Base-by-base conservation (phyloP, 345 rosid genomes). In the Ricinus communis region DNA sequence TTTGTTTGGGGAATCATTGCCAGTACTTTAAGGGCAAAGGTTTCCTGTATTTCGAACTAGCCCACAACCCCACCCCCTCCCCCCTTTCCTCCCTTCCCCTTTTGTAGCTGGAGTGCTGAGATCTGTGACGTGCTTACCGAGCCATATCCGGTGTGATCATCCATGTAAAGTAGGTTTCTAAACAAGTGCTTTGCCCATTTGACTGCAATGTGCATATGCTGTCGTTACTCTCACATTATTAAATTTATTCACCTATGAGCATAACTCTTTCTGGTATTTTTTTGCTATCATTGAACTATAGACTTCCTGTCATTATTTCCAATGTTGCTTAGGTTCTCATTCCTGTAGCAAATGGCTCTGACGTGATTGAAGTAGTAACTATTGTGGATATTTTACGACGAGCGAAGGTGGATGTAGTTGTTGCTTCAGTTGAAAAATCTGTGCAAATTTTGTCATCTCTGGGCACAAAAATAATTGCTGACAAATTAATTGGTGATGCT, bases 271-370 rank as follows among this genome's bases (percentile, higher is more conserved):
- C 1, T 8, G n/a, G 5, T 40, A 12, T 5, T 69, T 50, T 25
- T 52, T n/a, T n/a, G n/a, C n/a, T n/a, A n/a, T n/a, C n/a, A n/a
- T n/a, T n/a, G n/a, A n/a, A n/a, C n/a, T 3, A 60, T 33, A 1
- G 31, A 16, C 40, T 31, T 70, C 31, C 30, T 58, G 22, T 30
- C 1, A 69, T 38, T 40, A 33, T 49, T n/a, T 74, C 58, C 33
- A 70, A 71, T 73, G 72, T 71, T 43, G 16, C 38, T 51, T 85
- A 94, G 96, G 93, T 90, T 74, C 95, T 94, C 31, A 70, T 94
- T 75, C 93, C 97, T 16, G 83, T 87, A 75, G 96, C 97, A 74
- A 90, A 91, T 68, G 97, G 96, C 50, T 91, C 88, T 69, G 93
- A 90, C 79, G 96, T 77, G 74, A 78, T 88, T 74, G 98, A 90